phyloP scores from a whole-genome alignment of 805 yeast species.

The Maudiozyma bulderi region DNA sequence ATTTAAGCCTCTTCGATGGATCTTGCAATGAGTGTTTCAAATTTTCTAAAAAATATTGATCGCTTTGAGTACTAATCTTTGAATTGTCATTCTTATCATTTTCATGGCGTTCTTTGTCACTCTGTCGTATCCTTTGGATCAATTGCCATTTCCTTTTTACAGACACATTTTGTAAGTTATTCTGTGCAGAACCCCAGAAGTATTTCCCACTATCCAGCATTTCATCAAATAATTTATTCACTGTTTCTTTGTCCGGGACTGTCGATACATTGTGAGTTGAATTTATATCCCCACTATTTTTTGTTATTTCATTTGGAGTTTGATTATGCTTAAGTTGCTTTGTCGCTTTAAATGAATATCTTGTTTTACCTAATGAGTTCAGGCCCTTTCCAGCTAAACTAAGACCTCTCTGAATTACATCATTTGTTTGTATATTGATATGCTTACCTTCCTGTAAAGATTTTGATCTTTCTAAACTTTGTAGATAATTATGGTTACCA shows the following conservation, averaged over 20 bases:
- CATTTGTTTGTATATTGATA: not conserved
- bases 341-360: constrained; percentile 7
- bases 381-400: constrained; percentile 15
- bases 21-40: constrained; percentile 3
- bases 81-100: not conserved
- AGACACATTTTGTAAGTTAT: constrained; percentile 16
- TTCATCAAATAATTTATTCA: constrained; percentile 15
- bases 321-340: not conserved
- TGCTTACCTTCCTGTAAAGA: constrained; percentile 1
- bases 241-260: constrained; percentile 14
- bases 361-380: not conserved
- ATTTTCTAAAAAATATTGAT: not conserved
- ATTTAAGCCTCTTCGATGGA: constrained; percentile 6
- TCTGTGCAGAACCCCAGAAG: constrained; percentile 22
- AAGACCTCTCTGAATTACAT: constrained; percentile 11
- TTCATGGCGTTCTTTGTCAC: not conserved
- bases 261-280: not conserved
- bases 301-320: not conserved
- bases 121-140: constrained; percentile 15
- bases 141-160: constrained; percentile 25
- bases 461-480: constrained; percentile 1
- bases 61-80: not conserved
- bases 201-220: constrained; percentile 18
- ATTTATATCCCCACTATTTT: not conserved
- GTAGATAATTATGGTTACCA: not conserved